Evolutionary conservation across 2,329 filamentous ascomycete species (phyloP), one percentile per base, ranked within the genome.

Genomic region (Corinectria fuckeliana): DNA sequence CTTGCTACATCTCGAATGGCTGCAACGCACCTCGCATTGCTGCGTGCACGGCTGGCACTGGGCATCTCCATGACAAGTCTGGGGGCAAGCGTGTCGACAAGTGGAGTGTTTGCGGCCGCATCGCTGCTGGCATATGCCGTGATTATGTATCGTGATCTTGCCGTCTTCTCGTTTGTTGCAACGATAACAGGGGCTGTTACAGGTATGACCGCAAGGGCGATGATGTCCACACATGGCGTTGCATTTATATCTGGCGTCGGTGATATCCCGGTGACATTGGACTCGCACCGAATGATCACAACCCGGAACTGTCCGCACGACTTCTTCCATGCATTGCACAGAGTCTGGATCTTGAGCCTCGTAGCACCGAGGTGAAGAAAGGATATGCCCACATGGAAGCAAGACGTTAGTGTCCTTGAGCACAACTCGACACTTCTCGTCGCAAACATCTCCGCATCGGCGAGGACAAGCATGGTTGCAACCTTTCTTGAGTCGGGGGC

Each of bases 21-120:
- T 75, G 71, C 87, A 90, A 3, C 74, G 73, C 13, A 84, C 80
- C 38, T 87, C 82, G 64, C 88, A 91, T 0, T 72, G 72, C 10
- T 68, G 62, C 0, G 63, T 11, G 67, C 86, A 89, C 0, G 80
- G 78, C 0, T 71, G 71, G 61, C 86, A 89, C 0, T 69, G 62
- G 16, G 71, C 60, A 0, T 75, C 76, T 0, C 72, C 77, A 64
- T 91, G 88, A 58, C 88, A 91, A 0, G 36, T 8, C 4, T 30
- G 42, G 9, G n/a, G 18, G 3, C 42, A 45, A 2, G 10, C 18
- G 25, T 45, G 42, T 5, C 10, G 23, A 45, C 42, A 45, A 5
- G 42, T 28, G 10, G 42, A 45, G 18, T 30, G 28, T 9, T 16
- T 8, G 3, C 42, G 25, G 10, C 42, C 25, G 14, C 42, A 45